Base-by-base conservation (phyloP, 208 protist species). In the Borovskyia barvae region DNA sequence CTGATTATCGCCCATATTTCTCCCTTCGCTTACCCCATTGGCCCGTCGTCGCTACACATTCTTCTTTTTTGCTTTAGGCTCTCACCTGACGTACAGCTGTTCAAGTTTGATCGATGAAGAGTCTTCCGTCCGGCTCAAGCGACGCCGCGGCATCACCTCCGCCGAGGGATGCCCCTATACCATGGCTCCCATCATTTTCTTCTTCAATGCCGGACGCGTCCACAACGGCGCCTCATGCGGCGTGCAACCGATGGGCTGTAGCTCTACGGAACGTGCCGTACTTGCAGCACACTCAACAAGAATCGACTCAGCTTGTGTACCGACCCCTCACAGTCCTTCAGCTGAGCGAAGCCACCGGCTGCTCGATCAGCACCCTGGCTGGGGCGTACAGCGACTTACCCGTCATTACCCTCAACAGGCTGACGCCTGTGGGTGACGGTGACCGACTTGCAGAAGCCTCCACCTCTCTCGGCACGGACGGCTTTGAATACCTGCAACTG, bases 301-400 rank as follows among this genome's bases (percentile, higher is more conserved):
- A 75, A 2, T 28, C 19, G 12, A 45, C 63, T 9, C 72, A 48
- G 8, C 51, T 77, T 20, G 76, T 92, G 26, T 92, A 88, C 53
- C 71, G 69, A 42, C 80, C 80, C 5, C 85, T 78, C 14, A 80
- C 70, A 1, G 54, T 81, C 28, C 33, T 78, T 9, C 75, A 83
- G 46, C 71, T 86, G 14, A 69, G 66, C 32, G 70, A 76, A n/a
- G 76, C 76, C 6, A 66, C 71, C 0, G 72, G 76, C 6, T 59
- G 72, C 51, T 69, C 71, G 22, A 62, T 70, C 17, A 50, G 58
- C 19, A 42, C 46, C 2, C 43, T 80, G 17, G 41, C 59, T 0
- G 64, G 52, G n/a, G 51, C 52, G 6, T 69, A 81, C 65, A 63
- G 58, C 30, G 49, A 50, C 22, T 41, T 85, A 20, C 84, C 84